Base-by-base conservation (phyloP, 257 asterid species). In the Coffea eugenioides region DNA sequence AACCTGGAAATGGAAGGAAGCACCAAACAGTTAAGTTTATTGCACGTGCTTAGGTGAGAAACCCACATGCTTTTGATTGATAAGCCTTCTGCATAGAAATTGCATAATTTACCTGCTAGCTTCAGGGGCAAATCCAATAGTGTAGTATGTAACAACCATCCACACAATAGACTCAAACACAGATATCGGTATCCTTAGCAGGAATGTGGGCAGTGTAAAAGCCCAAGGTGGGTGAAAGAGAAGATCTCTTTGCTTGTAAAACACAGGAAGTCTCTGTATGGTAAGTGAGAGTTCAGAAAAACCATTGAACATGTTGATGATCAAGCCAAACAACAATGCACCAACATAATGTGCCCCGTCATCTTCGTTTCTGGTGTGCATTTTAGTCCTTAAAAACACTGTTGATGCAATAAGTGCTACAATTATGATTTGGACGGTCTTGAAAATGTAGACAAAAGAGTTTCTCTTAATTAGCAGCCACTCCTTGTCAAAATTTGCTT, bases 111-210 rank as follows among this genome's bases (percentile, higher is more conserved):
- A 91, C 97, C 97, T 92, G 83, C 91, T 87, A 51, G 93, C 87
- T 89, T 92, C 96, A 2, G 94, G 97, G 78, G 97, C 94, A 49
- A 88, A 92, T 27, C 96, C 97, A 11, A 91, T 91, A 3, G 90
- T 88, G 80, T 85, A 92, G 57, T 92, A 92, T 43, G 93, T 87
- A 43, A 83, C 83, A 49, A 83, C 83, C 77, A 81, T 85, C 94
- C 94, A 92, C 13, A 87, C 90, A 34, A 84, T 62, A 10, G 96
- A 78, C 82, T 92, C 97, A 16, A 92, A 80, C 43, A 91, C 48
- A 20, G 96, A 91, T 61, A 91, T 88, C n/a, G 97, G 97, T 51
- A 91, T 79, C 75, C 87, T 79, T 20, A 89, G 89, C 66, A 92
- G 90, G 82, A 91, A 89, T 21, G 88, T 85, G 1, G 96, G 94